A percentile compares a stretch with the other conserved stretches of the same genome.
phyloP scores from a whole-genome alignment of 352 stramenopile species.

The Aphanomyces astaci region DNA sequence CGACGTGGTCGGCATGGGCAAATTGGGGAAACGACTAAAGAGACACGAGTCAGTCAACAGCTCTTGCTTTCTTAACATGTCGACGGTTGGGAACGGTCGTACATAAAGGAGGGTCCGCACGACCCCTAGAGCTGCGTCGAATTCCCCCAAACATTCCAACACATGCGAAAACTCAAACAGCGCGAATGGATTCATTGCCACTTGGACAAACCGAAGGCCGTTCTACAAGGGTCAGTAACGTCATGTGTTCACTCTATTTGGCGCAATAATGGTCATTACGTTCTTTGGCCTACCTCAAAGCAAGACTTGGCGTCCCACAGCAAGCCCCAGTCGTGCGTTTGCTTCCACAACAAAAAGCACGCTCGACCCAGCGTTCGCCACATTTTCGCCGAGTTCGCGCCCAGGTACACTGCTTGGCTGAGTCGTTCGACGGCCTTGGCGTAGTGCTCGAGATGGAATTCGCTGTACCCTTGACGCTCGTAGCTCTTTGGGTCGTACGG shows the following conservation, averaged over 20 bases:
- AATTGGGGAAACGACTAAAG: slow-evolving; percentile 20
- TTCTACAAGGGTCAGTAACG: not conserved
- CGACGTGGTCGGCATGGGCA: slow-evolving; percentile 4
- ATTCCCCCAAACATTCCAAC: slow-evolving; percentile 16
- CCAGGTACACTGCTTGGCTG: slow-evolving; percentile 41
- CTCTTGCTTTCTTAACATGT: too few relatives aligned
- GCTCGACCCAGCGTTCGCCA: slow-evolving; percentile 55
- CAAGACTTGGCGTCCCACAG: slow-evolving; percentile 50
- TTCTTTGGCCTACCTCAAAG: not conserved
- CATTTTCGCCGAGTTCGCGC: slow-evolving; percentile 31
- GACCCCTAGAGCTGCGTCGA: not conserved
- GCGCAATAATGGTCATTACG: not conserved
- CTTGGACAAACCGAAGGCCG: slow-evolving; percentile 8
- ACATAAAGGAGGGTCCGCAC: slow-evolving; percentile 14
- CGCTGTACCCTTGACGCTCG: slow-evolving; percentile 46
- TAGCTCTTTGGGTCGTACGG: slow-evolving; percentile 54
- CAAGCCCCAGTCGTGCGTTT: slow-evolving; percentile 43
- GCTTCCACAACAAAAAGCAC: slow-evolving; percentile 40
- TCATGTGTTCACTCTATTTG: not conserved
- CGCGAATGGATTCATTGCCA: slow-evolving; percentile 10
- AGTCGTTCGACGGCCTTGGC: slow-evolving; percentile 38
- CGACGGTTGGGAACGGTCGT: not conserved
- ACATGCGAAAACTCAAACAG: slow-evolving; percentile 16
- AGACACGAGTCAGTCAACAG: not conserved
- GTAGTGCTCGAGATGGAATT: slow-evolving; percentile 41